Evolutionary conservation across 306 rosid species (phyloP).

Genomic region (Gleditsia sinensis): DNA sequence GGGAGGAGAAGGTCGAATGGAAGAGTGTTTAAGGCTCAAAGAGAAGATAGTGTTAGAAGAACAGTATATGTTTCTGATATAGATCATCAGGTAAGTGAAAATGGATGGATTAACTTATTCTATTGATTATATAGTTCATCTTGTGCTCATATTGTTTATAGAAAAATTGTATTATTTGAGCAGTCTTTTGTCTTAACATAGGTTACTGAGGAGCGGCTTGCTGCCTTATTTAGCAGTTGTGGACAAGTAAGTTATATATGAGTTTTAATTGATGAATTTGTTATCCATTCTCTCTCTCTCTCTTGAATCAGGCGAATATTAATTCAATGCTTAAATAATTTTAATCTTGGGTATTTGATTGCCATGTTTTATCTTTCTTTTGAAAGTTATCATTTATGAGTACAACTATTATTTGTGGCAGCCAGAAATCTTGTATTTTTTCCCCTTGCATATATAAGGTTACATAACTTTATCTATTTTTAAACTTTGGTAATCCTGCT

Average conservation of each 20-base stretch:
- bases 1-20: conserved; percentile 71
- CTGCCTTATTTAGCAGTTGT: conserved; percentile 72
- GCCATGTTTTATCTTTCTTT: background rate
- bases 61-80: conserved; percentile 85
- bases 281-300: background rate
- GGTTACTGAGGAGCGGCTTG: conserved; percentile 90
- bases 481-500: background rate
- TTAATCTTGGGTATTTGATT: background rate
- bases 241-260: conserved; percentile 70
- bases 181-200: conserved; percentile 31
- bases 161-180: conserved; percentile 18
- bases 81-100: conserved; percentile 67
- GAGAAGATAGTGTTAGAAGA: conserved; percentile 67
- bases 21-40: conserved; percentile 57
- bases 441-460: background rate
- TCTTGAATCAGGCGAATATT: background rate
- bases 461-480: background rate
- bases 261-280: background rate
- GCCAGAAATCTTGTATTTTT: background rate
- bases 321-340: background rate
- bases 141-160: background rate
- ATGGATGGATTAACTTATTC: background rate
- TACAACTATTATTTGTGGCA: background rate
- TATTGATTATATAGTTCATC: background rate
- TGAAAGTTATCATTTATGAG: background rate